Base-by-base conservation (phyloP, 1,284 basidiomycete genomes). In the Naganishia liquefaciens region DNA sequence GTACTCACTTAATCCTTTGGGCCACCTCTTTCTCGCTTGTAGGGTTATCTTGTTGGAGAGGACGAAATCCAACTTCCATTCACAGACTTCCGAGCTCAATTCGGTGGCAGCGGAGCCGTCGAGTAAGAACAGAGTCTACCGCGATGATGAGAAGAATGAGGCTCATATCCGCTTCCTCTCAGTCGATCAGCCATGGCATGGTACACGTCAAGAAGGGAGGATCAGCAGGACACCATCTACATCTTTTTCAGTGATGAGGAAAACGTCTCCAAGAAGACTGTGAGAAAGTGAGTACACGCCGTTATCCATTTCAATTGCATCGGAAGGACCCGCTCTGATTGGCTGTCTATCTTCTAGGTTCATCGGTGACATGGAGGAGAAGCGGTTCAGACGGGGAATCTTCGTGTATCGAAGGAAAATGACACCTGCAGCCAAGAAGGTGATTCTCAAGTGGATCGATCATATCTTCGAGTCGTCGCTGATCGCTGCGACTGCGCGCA, bases 361-460 rank as follows among this genome's bases (percentile, higher is more conserved):
- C 70, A 85, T 96, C 62, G 82, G 83, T 64, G 90, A 93, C 68
- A 82, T 98, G 55, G 92, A 95, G 75, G 89, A 92, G 76, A 90
- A 93, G 77, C 85, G 85, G 63, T 97, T 98, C 53, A 85, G 87
- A 72, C 84, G 89, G 69, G 96, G 95, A 7, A 89, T 99, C 77
- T 91, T 99, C 68, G 91, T 99, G 70, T 98, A 93, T 81, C 88
- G 91, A 27, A 91, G 91, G 54, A 94, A 89, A 74, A 96, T 99
- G 90, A 97, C 95, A 7, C 89, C 93, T 13, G 91, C 93, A 2
- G 96, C 96, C 6, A 86, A 91, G 73, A 99, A 98, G 82, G 93
- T 92, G 68, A 69, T 82, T 13, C 9, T 75, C 57, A 37, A 21
- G 54, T 19, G 25, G 15, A 27, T 7, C 3, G 15, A 27, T 7